Percentiles rank a stretch among this genome's conserved stretches.
phyloP scores from a whole-genome alignment of 2,329 filamentous ascomycete species.

The Penicillium thymicola region DNA sequence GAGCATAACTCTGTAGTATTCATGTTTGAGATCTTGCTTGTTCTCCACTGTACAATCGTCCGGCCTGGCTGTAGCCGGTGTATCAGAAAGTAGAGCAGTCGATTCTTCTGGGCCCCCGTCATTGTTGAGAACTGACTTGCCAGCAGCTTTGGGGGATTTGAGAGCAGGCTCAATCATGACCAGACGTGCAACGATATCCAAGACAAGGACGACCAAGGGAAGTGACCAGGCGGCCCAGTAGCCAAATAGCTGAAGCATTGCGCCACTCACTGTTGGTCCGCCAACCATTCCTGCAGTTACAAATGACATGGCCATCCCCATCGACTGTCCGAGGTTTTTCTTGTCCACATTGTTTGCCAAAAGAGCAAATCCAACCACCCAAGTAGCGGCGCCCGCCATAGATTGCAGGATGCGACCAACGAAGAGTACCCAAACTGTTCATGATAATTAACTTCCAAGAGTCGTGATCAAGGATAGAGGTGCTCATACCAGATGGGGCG shows the following conservation, averaged over 20 bases:
- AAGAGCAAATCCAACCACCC: conserved; percentile 33
- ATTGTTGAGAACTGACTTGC: not conserved
- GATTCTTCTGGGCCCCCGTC: not conserved
- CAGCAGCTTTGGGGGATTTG: not conserved
- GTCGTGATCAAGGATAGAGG: not conserved
- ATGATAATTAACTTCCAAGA: not conserved
- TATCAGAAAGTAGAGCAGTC: conserved; percentile 1
- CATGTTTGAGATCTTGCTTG: not conserved
- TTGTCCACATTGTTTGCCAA: conserved; percentile 27
- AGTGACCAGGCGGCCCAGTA: conserved; percentile 33
- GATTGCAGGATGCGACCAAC: conserved; percentile 31
- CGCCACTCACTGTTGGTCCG: conserved; percentile 30
- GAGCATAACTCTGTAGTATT: conserved; percentile 41
- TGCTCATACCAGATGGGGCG: conserved; percentile 15
- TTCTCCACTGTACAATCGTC: not conserved
- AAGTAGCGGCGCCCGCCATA: conserved; percentile 28
- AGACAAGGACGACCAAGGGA: conserved; percentile 24
- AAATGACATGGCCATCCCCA: conserved; percentile 26
- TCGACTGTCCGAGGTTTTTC: conserved; percentile 26
- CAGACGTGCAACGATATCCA: conserved; percentile 30
- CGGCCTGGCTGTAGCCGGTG: not conserved
- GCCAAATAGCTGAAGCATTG: conserved; percentile 27
- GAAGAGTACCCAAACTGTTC: conserved; percentile 22
- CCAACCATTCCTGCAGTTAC: conserved; percentile 26
- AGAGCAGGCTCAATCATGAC: conserved; percentile 27